Evolutionary conservation across 2,329 filamentous ascomycete species (phyloP), one percentile per base, ranked within the genome.

Genomic region (Pyrenophora graminea): DNA sequence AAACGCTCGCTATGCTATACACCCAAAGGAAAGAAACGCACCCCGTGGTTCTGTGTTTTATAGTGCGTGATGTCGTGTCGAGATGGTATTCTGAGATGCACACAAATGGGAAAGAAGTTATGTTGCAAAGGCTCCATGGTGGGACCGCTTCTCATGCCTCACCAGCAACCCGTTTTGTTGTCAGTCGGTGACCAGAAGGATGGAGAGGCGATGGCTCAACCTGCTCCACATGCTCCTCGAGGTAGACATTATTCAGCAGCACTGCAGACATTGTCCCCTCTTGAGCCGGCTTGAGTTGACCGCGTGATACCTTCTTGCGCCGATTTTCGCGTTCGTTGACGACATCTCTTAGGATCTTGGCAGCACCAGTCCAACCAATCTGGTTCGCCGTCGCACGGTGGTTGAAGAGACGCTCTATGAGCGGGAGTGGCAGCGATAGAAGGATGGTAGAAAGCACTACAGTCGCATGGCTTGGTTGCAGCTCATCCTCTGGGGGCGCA

Each of bases 341-440:
- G 7, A 77, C 72, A 31, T 73, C 68, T 13, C 70, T 73, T 68
- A 77, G 73, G 45, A 77, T 64, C 33, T 69, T 72, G 4, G 62
- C 67, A n/a, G 75, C 68, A 2, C 69, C 73, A 18, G 68, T 61
- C 56, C 64, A 69, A 12, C 76, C 75, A 15, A 79, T 61, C 30
- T 72, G 72, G 15, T 66, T 71, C 36, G 81, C 82, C 7, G 85
- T 77, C 21, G 78, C 78, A 10, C 77, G 78, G 43, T 84, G 84
- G 61, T 88, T 86, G 30, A 91, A 77, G 1, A 90, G 73, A 52
- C 80, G 79, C 70, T 88, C 86, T 19, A 92, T 76, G 23, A 86
- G 76, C 12, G 81, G 76, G 59, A 88, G 89, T 0, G 89, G 89
- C 5, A 91, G 74, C 34, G 89, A 89, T 45, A 90, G 74, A 2